Base-by-base conservation (phyloP, 306 rosid species). In the Gillenia trifoliata region DNA sequence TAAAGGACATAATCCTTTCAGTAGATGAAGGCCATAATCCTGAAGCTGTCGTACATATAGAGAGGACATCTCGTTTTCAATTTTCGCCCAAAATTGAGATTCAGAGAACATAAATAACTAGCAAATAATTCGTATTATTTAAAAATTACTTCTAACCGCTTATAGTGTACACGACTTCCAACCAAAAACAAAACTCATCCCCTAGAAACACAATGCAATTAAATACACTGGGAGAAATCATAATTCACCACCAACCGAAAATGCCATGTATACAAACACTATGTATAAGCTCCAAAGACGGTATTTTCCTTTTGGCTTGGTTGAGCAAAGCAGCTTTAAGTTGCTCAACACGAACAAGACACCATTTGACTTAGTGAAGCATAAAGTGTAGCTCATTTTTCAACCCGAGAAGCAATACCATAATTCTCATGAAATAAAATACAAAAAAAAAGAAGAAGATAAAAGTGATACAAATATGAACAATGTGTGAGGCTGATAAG, bases 21-120 rank as follows among this genome's bases (percentile, higher is more conserved):
- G 92, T 40, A 17, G 91, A 70, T 34, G 83, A 56, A 71, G 92
- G 84, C 99, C 96, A 85, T 71, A 89, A 76, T 80, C 90, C 96
- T 68, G 97, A 81, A 83, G 77, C 96, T 91, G 83, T 71, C 82
- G 81, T 28, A 65, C 43, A 78, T 66, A 69, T 19, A 73, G 59
- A 80, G 77, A 77, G 43, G 74, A 72, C 60, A 70, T 19, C 61
- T 76, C n/a, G 23, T 64, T 60, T 43, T 28, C 28, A 60, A 54
- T 66, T 63, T 33, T 33, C 43, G 36, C 50, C 26, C 65, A 43
- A 84, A 49, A 30, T 52, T 68, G 29, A 70, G 9, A 55, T 3
- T 3, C 57, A 68, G 29, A 70, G 5, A 41, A 13, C 11, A 30
- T 12, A 71, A 22, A 16, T 11, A 65, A 40, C 64, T 49, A 55